These are phyloP conservation scores for Xylaria castorea DNA, from an alignment of 495 filamentous ascomycete species.

Conservation along the genomic window DNA sequence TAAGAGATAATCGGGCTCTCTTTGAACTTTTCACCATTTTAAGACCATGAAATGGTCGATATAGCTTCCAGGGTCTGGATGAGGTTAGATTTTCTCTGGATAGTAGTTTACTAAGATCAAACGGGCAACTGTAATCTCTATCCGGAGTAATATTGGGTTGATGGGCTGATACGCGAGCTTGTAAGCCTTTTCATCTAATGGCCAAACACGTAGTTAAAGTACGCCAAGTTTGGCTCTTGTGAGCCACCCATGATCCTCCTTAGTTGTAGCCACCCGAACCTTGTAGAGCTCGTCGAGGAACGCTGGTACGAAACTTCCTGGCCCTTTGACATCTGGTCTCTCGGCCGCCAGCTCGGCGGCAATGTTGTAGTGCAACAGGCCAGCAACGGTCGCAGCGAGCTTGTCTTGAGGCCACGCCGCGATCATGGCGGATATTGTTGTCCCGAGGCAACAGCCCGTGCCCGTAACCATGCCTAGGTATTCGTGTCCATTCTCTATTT, in stretches of 20 bases:
- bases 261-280: constrained; percentile 56
- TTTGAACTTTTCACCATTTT: neutral
- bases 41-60: neutral
- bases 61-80: neutral
- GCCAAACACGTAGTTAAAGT: neutral
- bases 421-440: constrained; percentile 76
- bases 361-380: constrained; percentile 80
- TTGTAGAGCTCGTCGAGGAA: constrained; percentile 76
- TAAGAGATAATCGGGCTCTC: neutral
- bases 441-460: constrained; percentile 86
- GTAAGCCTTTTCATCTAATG: neutral
- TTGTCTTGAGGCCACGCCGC: constrained; percentile 65
- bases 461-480: constrained; percentile 85
- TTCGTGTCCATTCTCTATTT: constrained; percentile 77
- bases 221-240: constrained; percentile 59
- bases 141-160: neutral
- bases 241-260: constrained; percentile 61
- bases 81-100: neutral
- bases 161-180: neutral
- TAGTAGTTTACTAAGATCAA: neutral
- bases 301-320: constrained; percentile 86
- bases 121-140: neutral
- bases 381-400: constrained; percentile 71
- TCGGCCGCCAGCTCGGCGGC: constrained; percentile 77
- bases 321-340: constrained; percentile 70